phyloP scores from a whole-genome alignment of 169 alveolate species.

The Prorocentrum cordatum region DNA sequence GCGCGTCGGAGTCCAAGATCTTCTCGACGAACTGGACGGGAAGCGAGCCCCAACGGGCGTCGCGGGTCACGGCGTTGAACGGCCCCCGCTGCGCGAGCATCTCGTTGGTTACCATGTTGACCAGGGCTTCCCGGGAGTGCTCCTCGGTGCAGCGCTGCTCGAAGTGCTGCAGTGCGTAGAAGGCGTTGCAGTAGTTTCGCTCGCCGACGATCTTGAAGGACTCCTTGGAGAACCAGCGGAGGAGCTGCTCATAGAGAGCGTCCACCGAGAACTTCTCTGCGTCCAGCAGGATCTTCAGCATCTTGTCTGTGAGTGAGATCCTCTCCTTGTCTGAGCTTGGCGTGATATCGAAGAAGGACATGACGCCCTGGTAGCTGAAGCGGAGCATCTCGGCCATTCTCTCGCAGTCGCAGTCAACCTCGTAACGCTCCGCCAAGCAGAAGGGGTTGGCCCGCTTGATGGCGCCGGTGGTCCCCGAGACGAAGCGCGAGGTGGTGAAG shows the following conservation, averaged over 20 bases:
- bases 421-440: slow-evolving; percentile 16
- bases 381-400: slow-evolving; percentile 41
- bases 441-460: slow-evolving; percentile 20
- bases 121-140: slow-evolving; percentile 9
- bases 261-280: slow-evolving; percentile 61
- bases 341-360: too few species aligned
- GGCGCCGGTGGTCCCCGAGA: slow-evolving; percentile 46
- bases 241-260: slow-evolving; percentile 22
- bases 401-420: slow-evolving; percentile 52
- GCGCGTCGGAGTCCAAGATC: background rate
- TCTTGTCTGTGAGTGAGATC: too few species aligned
- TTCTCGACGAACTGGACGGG: slow-evolving; percentile 1
- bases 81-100: slow-evolving; percentile 28
- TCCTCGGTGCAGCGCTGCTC: slow-evolving; percentile 42
- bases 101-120: slow-evolving; percentile 7
- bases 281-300: background rate
- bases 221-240: slow-evolving; percentile 39
- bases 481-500: slow-evolving; percentile 33
- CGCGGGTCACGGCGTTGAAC: slow-evolving; percentile 47
- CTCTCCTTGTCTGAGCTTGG: too few species aligned
- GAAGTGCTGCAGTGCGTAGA: slow-evolving; percentile 57
- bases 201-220: slow-evolving; percentile 39
- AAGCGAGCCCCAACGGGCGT: slow-evolving; percentile 20
- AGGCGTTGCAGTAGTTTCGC: slow-evolving; percentile 3
- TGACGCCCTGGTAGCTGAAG: slow-evolving; percentile 18